Percentiles rank a stretch among this genome's conserved stretches.
These are phyloP conservation scores for Asterophora parasitica DNA, from an alignment of 768 basidiomycete species.

Conservation along the genomic window DNA sequence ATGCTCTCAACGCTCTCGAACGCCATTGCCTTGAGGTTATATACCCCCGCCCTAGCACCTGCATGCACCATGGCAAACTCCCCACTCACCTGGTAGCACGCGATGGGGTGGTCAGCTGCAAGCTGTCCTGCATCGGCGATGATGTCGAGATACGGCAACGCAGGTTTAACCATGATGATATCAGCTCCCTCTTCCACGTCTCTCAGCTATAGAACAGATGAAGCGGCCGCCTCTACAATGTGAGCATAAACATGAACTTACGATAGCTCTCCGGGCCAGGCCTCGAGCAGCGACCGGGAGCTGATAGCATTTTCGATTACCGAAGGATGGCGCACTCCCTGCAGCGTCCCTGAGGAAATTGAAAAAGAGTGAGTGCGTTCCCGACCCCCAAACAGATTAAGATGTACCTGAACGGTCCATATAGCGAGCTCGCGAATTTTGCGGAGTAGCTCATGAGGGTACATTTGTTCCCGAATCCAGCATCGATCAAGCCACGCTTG, in stretches of 20 bases:
- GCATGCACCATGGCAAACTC: conserved; percentile 98
- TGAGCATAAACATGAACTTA: conserved; percentile 34
- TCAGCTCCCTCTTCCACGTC: conserved; percentile 92
- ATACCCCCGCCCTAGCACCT: conserved; percentile 91
- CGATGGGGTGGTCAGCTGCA: conserved; percentile 85
- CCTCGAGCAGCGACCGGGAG: conserved; percentile 86
- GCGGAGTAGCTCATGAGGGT: conserved; percentile 96
- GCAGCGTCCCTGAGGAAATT: conserved; percentile 82
- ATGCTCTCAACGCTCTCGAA: conserved; percentile 91
- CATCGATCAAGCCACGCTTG: conserved; percentile 79
- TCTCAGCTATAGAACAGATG: conserved; percentile 55
- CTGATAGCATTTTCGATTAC: conserved; percentile 97
- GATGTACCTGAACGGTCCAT: conserved; percentile 88
- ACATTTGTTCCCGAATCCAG: conserved; percentile 81
- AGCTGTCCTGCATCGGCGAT: conserved; percentile 83
- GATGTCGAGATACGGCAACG: conserved; percentile 94
- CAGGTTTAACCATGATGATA: conserved; percentile 98
- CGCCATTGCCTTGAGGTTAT: conserved; percentile 87
- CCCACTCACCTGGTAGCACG: conserved; percentile 95
- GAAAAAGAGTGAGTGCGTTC: background rate
- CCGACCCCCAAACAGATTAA: background rate
- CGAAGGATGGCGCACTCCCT: conserved; percentile 91
- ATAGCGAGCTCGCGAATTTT: conserved; percentile 92
- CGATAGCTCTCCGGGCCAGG: conserved; percentile 89
- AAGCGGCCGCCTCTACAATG: background rate